Percentiles rank a stretch among this genome's conserved stretches.
Conservation (phyloP, 345 rosid genomes). For the Eucalyptus globulus region DNA sequence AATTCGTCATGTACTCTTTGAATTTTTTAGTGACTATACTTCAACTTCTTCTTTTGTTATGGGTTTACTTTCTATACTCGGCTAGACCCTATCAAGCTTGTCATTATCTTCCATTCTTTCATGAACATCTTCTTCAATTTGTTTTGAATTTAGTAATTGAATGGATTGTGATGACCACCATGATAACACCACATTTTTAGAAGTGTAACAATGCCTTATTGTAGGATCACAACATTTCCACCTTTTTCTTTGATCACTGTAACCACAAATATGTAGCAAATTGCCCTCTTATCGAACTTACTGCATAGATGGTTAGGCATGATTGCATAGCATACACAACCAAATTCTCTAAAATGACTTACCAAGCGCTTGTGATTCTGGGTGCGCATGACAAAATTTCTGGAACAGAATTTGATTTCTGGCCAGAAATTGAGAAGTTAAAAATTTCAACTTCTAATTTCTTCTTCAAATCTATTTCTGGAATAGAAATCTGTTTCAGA, state of each 20-base stretch:
- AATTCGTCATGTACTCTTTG: not conserved
- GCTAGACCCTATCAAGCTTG: not conserved
- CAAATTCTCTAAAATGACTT: not conserved
- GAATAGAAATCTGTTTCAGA: too few relatives aligned
- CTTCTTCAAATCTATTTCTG: too few relatives aligned
- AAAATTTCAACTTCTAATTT: too few relatives aligned
- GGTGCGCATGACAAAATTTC: too few relatives aligned
- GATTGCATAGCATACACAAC: not conserved
- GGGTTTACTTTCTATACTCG: not conserved
- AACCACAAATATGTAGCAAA: not conserved
- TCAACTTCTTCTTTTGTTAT: not conserved
- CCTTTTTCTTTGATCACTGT: not conserved
- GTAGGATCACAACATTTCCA: not conserved
- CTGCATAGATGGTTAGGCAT: not conserved
- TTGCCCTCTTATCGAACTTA: not conserved
- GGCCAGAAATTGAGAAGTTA: too few relatives aligned
- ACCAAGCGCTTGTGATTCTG: not conserved
- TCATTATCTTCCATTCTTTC: not conserved
- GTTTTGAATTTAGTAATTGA: too few relatives aligned
- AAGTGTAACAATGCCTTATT: not conserved
- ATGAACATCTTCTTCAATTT: not conserved
- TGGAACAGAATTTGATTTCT: too few relatives aligned
- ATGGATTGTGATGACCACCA: not conserved
- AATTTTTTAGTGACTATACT: not conserved
- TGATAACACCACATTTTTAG: not conserved